These are phyloP conservation scores for Apocynum venetum DNA, from an alignment of 257 asterid genomes.

Conservation along the genomic window DNA sequence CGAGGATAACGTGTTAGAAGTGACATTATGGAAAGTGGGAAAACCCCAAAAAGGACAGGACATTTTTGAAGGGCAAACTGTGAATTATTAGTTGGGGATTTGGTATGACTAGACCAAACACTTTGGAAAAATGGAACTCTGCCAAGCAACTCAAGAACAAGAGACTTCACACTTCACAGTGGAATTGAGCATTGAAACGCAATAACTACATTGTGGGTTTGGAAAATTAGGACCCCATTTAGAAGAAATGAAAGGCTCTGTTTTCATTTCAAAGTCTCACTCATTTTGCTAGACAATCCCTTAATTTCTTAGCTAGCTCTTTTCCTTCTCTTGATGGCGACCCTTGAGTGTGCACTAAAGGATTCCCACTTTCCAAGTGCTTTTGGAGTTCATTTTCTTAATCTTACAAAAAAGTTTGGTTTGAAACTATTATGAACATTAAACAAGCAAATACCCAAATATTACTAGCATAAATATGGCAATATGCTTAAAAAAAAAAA, in stretches of 20 bases:
- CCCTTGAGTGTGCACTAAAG: conserved; percentile 12
- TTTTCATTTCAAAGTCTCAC: conserved; percentile 38
- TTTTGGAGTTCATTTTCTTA: neutral
- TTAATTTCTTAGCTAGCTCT: neutral
- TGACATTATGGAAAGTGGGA: neutral
- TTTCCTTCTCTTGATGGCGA: conserved; percentile 2
- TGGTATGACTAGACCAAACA: conserved; percentile 15
- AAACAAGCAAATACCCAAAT: neutral
- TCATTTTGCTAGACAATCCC: too few species aligned
- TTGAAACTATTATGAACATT: neutral
- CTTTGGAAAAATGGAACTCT: conserved; percentile 1
- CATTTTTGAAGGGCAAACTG: neutral
- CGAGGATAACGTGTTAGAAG: neutral
- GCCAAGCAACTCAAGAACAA: conserved; percentile 18
- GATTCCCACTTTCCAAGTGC: conserved; percentile 14
- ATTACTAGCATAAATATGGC: too few species aligned
- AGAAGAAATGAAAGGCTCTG: conserved; percentile 18
- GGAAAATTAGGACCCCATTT: conserved; percentile 11
- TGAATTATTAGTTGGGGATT: conserved; percentile 7
- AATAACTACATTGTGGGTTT: neutral
- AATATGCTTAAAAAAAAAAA: neutral
- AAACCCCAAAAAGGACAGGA: neutral
- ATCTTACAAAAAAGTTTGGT: neutral
- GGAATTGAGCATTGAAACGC: neutral
- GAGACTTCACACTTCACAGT: neutral